A percentile compares a stretch with the other conserved stretches of the same genome.
Evolutionary conservation across 495 filamentous ascomycete species (phyloP).

Genomic region (Xylaria grammica): DNA sequence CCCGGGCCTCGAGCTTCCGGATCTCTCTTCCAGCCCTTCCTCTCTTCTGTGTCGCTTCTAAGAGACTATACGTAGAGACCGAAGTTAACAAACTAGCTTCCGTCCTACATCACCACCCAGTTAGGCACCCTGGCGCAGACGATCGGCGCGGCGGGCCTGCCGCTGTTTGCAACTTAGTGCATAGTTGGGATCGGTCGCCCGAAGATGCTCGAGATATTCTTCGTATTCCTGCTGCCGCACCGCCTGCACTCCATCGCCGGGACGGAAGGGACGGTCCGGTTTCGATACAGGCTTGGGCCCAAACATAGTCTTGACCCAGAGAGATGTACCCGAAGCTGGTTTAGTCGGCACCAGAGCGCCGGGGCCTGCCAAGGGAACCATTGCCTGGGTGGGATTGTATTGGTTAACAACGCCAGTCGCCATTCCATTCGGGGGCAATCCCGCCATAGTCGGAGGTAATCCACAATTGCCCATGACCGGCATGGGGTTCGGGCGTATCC

Average conservation of each 20-base stretch:
- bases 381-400: background rate
- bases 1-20: background rate
- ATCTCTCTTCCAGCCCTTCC: background rate
- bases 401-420: background rate
- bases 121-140: conserved; percentile 29
- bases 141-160: conserved; percentile 45
- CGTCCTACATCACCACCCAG: background rate
- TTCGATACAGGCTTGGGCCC: conserved; percentile 36
- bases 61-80: background rate
- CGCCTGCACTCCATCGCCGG: conserved; percentile 21
- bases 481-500: background rate
- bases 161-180: conserved; percentile 48
- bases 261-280: conserved; percentile 25
- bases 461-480: background rate
- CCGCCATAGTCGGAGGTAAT: background rate
- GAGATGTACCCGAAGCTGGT: conserved; percentile 9
- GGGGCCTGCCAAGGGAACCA: conserved; percentile 1
- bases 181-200: conserved; percentile 45
- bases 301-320: conserved; percentile 30
- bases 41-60: background rate
- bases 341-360: background rate
- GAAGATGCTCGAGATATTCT: conserved; percentile 47
- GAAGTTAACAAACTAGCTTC: conserved; percentile 10
- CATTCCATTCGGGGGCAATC: background rate
- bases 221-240: conserved; percentile 48